Percentiles rank a stretch among this genome's conserved stretches.
Conservation (phyloP, 1,139 yeast species). For the Kluyveromyces sp. region DNA sequence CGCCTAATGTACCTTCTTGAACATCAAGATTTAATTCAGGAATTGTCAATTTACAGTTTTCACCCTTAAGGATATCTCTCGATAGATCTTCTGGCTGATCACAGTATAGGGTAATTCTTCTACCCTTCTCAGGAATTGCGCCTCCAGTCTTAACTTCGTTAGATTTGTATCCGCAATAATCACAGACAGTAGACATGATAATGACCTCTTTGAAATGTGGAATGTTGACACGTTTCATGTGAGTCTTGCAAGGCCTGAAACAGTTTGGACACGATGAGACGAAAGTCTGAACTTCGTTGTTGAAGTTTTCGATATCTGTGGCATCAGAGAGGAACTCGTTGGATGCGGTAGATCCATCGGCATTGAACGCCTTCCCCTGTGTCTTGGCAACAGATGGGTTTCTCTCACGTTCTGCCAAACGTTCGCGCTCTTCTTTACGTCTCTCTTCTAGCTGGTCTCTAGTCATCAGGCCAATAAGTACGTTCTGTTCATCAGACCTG, state of each 20-base stretch:
- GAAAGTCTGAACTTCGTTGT: slow-evolving; percentile 89
- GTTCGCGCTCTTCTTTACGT: slow-evolving; percentile 31
- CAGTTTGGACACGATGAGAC: slow-evolving; percentile 91
- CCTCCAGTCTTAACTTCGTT: slow-evolving; percentile 99
- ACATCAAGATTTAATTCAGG: slow-evolving; percentile 90
- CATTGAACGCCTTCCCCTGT: slow-evolving; percentile 6
- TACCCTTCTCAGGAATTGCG: slow-evolving; percentile 82
- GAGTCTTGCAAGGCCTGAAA: slow-evolving; percentile 67
- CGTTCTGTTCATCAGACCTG: slow-evolving; percentile 86
- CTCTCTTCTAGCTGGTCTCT: slow-evolving; percentile 60
- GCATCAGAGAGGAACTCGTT: slow-evolving; percentile 55
- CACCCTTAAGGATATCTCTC: slow-evolving; percentile 90
- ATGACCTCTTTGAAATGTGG: slow-evolving; percentile 98
- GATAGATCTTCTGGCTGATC: slow-evolving; percentile 92
- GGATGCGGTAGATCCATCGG: not conserved
- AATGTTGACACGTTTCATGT: slow-evolving; percentile 93
- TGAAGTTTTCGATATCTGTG: slow-evolving; percentile 76
- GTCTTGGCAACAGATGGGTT: slow-evolving; percentile 39
- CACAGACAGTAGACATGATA: slow-evolving; percentile 92
- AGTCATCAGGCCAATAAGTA: slow-evolving; percentile 75
- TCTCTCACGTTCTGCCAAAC: slow-evolving; percentile 36
- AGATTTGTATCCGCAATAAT: slow-evolving; percentile 88
- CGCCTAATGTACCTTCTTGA: slow-evolving; percentile 96
- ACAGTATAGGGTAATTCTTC: slow-evolving; percentile 62
- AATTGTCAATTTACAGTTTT: slow-evolving; percentile 76